Evolutionary conservation across 805 yeast species (phyloP).

Genomic region (Ogataea populi-albae): DNA sequence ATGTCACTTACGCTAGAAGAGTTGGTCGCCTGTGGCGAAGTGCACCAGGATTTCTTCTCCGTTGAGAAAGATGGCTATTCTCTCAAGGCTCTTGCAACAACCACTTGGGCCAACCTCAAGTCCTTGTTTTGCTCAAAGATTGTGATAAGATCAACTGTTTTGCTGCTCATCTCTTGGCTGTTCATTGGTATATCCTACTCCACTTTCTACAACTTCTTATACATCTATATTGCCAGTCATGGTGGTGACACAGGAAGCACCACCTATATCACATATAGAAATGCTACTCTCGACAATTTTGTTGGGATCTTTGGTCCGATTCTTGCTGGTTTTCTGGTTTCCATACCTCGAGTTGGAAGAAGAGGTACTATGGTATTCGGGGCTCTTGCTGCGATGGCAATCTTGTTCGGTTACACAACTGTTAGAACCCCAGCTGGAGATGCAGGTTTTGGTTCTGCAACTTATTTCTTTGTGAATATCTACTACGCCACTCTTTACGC

Average conservation of each 20-base stretch:
- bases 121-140: constrained; percentile 45
- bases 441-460: constrained; percentile 47
- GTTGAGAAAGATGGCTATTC: constrained; percentile 24
- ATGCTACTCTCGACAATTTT: constrained; percentile 45
- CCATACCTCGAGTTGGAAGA: constrained; percentile 44
- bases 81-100: constrained; percentile 25
- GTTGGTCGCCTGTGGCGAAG: constrained; percentile 42
- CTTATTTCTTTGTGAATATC: constrained; percentile 46
- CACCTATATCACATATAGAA: constrained; percentile 42
- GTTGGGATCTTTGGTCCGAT: constrained; percentile 53
- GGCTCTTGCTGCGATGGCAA: constrained; percentile 51
- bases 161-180: constrained; percentile 52
- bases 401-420: constrained; percentile 61
- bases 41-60: constrained; percentile 25
- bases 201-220: constrained; percentile 52
- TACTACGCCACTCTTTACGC: constrained; percentile 62
- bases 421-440: constrained; percentile 54
- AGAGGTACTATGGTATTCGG: constrained; percentile 56
- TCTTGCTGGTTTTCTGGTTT: constrained; percentile 42
- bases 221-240: constrained; percentile 47
- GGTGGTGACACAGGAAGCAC: constrained; percentile 46
- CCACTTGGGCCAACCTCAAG: constrained; percentile 39
- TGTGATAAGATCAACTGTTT: constrained; percentile 43
- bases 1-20: constrained; percentile 45
- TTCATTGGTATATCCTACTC: constrained; percentile 59